Evolutionary conservation across 2,329 filamentous ascomycete species (phyloP).

Genomic region (Tolypocladium cylindrosporum): DNA sequence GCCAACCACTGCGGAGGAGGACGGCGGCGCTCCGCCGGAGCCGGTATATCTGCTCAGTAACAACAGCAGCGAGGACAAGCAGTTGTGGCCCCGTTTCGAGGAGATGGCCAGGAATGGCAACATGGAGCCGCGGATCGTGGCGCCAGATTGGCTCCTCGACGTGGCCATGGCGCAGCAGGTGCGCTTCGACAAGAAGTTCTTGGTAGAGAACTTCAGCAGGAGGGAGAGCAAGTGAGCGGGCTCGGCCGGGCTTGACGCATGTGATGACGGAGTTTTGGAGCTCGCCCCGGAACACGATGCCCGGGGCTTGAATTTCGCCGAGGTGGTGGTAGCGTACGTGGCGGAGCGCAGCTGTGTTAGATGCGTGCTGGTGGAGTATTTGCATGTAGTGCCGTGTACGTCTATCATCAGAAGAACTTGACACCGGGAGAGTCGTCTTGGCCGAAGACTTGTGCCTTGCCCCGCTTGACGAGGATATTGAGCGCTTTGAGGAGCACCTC

Average conservation of each 20-base stretch:
- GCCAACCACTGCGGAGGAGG: constrained; percentile 54
- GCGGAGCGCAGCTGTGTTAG: background rate
- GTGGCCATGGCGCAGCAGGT: constrained; percentile 83
- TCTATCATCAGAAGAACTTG: constrained; percentile 73
- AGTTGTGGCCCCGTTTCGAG: constrained; percentile 70
- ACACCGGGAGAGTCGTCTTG: constrained; percentile 80
- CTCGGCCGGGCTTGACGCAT: background rate
- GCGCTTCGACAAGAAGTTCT: constrained; percentile 54
- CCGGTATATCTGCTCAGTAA: constrained; percentile 79
- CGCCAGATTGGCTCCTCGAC: constrained; percentile 81
- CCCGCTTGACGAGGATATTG: constrained; percentile 73
- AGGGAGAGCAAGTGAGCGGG: constrained; percentile 6
- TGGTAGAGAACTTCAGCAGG: constrained; percentile 35
- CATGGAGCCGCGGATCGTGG: constrained; percentile 72
- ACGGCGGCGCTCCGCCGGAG: constrained; percentile 50
- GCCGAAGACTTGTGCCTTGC: constrained; percentile 90
- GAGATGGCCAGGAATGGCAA: constrained; percentile 69
- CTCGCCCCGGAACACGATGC: background rate
- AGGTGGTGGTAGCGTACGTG: background rate
- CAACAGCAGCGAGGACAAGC: constrained; percentile 53
- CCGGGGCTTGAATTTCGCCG: background rate
- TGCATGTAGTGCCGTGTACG: background rate
- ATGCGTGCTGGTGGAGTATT: background rate
- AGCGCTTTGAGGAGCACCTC: constrained; percentile 74
- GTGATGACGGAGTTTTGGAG: constrained; percentile 11